A percentile compares a stretch with the other conserved stretches of the same genome.
phyloP scores from a whole-genome alignment of 345 rosid genomes.

The Leavenworthia alabamica region DNA sequence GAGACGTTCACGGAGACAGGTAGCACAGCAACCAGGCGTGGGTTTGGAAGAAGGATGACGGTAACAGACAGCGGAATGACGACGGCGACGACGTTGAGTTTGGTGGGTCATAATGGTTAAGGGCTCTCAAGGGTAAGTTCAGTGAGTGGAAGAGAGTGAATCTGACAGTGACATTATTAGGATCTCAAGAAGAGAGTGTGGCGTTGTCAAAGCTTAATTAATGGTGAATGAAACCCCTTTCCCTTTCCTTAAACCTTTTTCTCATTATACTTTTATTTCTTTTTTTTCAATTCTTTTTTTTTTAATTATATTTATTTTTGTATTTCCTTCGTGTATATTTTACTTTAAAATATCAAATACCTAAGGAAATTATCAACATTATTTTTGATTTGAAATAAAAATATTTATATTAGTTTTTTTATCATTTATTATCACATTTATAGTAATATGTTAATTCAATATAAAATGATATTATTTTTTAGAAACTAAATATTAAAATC shows the following conservation, averaged over 20 bases:
- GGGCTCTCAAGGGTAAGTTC: background rate
- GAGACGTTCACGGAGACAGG: no score
- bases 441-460: no score
- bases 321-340: background rate
- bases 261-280: background rate
- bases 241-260: constrained; percentile 18
- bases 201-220: constrained; percentile 13
- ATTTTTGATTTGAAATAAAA: background rate
- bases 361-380: background rate
- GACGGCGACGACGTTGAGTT: no score
- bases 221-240: background rate
- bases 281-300: background rate
- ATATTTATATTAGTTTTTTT: no score
- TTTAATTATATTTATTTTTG: background rate
- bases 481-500: no score
- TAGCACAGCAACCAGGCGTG: no score
- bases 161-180: constrained; percentile 10
- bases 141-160: constrained; percentile 15
- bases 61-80: constrained; percentile 15
- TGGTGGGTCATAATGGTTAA: constrained; percentile 38
- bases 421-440: no score
- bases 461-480: no score
- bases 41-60: no score
- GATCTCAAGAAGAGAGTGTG: constrained; percentile 25
- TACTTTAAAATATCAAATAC: background rate